These are phyloP conservation scores for Microbotryum scabiosae DNA, from an alignment of 1,284 basidiomycete species.

Conservation along the genomic window DNA sequence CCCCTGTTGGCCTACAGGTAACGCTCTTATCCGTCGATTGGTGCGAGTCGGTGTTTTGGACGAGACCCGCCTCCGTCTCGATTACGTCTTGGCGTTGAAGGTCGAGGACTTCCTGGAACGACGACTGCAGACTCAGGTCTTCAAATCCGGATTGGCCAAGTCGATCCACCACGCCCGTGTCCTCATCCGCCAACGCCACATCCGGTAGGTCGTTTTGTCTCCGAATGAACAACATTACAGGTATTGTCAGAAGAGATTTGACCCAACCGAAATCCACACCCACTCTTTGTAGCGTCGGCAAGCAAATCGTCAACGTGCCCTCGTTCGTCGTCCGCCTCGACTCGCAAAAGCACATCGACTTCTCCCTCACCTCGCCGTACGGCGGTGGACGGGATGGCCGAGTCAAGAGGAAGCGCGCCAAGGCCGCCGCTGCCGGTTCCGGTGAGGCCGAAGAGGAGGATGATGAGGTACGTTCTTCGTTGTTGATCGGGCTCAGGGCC, in stretches of 20 bases:
- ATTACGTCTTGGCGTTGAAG: constrained; percentile 99
- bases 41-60: constrained; percentile 99
- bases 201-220: constrained; percentile 74
- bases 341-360: constrained; percentile 80
- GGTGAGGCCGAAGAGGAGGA: constrained; percentile 87
- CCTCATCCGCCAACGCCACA: constrained; percentile 93
- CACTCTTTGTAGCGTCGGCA: too few species aligned
- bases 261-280: too few species aligned
- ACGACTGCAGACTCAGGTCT: constrained; percentile 97
- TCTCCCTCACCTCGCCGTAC: constrained; percentile 92
- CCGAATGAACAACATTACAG: too few species aligned
- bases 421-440: constrained; percentile 83
- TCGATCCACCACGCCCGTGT: constrained; percentile 98
- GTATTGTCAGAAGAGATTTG: too few species aligned
- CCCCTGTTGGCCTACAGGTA: constrained; percentile 48
- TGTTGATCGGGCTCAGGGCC: too few species aligned
- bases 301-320: constrained; percentile 98
- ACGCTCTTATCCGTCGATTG: constrained; percentile 95
- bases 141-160: constrained; percentile 97
- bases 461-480: constrained; percentile 42
- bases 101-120: constrained; percentile 99
- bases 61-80: constrained; percentile 96
- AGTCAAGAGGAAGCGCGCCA: constrained; percentile 97
- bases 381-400: constrained; percentile 95
- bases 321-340: constrained; percentile 83